Evolutionary conservation across 192 early-diverging fungal species (phyloP), one percentile per base, ranked within the genome.

Genomic region (Gonapodya prolifera): DNA sequence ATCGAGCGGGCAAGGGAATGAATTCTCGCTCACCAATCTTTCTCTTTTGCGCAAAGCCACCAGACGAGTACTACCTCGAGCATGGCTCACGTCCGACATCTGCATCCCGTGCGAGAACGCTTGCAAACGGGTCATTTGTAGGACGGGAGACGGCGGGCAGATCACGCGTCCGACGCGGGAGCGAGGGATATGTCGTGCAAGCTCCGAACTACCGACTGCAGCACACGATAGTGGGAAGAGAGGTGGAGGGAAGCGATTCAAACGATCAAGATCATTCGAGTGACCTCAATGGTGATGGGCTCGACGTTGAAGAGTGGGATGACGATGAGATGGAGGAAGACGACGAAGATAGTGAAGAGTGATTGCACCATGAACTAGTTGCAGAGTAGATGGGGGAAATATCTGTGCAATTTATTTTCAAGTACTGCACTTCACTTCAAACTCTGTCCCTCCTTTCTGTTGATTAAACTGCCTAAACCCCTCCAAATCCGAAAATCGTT

Each of bases 161-260:
- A 23, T 8, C 45, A 61, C 45, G 45, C 8, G 8, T 16, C 2
- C 79, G 87, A 31, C 75, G 86, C 23, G 85, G 84, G 29, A 85
- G 84, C 61, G 87, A 88, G 70, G 87, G 87, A 69, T 88, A 85
- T 70, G 36, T 88, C 32, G 87, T 88, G 0, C 75, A 80, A 35
- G 77, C 45, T 61, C 8, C 45, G 23, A 23, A 61, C 45, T 61
- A 61, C 23, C 8, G 45, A 61, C 8, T 61, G 45, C 45, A 61
- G 45, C 45, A 61, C 23, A 23, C 45, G 45, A 23, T 23, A 8
- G 23, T 61, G 23, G 45, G 23, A 23, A 23, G 23, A 61, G 23
- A 23, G 8, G 45, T 8, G 45, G 45, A 23, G 8, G 23, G 8
- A 16, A 23, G 45, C 23, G 45, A 61, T 8, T 8, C 8, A 61